Conservation (phyloP, 1,284 basidiomycete species). For the Ganoderma lucidum region DNA sequence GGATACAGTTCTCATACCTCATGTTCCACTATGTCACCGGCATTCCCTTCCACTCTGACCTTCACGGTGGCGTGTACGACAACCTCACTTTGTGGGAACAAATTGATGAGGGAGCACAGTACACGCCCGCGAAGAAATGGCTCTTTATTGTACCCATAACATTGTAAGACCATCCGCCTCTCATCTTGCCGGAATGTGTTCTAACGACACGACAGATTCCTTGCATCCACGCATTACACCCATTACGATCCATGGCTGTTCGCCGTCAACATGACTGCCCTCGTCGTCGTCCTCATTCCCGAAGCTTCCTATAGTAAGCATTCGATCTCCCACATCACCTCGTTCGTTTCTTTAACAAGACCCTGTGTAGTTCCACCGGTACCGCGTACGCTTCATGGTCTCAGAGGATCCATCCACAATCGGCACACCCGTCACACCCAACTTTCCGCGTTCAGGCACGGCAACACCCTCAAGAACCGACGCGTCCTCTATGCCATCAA, state of each 20-base stretch:
- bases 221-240: slow-evolving; percentile 98
- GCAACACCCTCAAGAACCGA: slow-evolving; percentile 37
- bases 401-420: slow-evolving; percentile 62
- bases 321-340: slow-evolving; percentile 4
- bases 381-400: slow-evolving; percentile 78
- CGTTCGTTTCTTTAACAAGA: slow-evolving; percentile 18
- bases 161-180: slow-evolving; percentile 64
- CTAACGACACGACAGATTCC: slow-evolving; percentile 68
- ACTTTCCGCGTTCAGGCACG: slow-evolving; percentile 49
- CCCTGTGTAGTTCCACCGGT: slow-evolving; percentile 71
- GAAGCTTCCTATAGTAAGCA: slow-evolving; percentile 88
- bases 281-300: slow-evolving; percentile 92
- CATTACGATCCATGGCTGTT: slow-evolving; percentile 95
- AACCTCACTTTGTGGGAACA: slow-evolving; percentile 99
- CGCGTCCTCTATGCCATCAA: slow-evolving; percentile 36
- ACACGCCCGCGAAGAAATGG: slow-evolving; percentile 99
- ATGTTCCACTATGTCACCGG: slow-evolving; percentile 99
- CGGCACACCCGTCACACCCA: slow-evolving; percentile 69
- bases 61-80: slow-evolving; percentile 94
- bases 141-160: slow-evolving; percentile 90
- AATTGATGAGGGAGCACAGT: slow-evolving; percentile 98
- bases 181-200: background rate
- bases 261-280: slow-evolving; percentile 88
- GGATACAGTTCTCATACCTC: slow-evolving; percentile 85
- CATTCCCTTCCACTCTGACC: slow-evolving; percentile 91